Conservation (phyloP, 2,329 filamentous ascomycete genomes). For the Neonectria faginata region DNA sequence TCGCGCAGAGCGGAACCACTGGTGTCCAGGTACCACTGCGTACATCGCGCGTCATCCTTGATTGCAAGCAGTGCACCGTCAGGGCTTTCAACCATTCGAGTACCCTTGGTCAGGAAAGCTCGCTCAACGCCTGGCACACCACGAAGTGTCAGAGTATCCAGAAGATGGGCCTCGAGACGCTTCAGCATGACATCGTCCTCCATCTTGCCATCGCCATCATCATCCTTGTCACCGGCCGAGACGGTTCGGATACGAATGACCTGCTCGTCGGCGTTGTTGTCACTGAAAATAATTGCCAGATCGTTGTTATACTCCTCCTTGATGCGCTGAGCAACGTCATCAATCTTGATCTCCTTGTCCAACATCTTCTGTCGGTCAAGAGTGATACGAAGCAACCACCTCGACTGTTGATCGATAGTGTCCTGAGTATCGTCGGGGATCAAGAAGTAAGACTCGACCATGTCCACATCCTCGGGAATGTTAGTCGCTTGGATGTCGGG, state of each 20-base stretch:
- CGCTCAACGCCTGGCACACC: constrained; percentile 90
- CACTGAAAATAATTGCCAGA: constrained; percentile 93
- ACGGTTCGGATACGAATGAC: constrained; percentile 93
- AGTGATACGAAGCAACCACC: constrained; percentile 94
- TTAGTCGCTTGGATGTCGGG: constrained; percentile 87
- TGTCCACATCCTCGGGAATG: constrained; percentile 88
- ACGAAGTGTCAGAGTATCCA: constrained; percentile 90
- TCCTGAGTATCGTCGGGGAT: constrained; percentile 82
- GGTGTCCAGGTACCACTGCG: constrained; percentile 97
- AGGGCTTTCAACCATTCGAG: constrained; percentile 71
- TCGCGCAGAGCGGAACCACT: constrained; percentile 88
- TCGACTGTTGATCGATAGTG: constrained; percentile 79
- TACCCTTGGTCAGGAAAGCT: constrained; percentile 91
- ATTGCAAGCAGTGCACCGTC: constrained; percentile 80
- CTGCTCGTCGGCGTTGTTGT: constrained; percentile 96
- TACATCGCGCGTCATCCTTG: constrained; percentile 80
- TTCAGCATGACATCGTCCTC: constrained; percentile 95
- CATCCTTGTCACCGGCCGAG: constrained; percentile 73
- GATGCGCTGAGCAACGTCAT: constrained; percentile 90
- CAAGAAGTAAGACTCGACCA: constrained; percentile 97
- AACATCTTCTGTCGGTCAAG: constrained; percentile 94
- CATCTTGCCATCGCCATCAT: constrained; percentile 69
- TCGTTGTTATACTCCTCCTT: constrained; percentile 89
- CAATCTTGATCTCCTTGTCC: constrained; percentile 91
- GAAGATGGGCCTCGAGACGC: constrained; percentile 88